These are phyloP conservation scores for Boletus subparvulus DNA, from an alignment of 768 basidiomycete genomes.

Conservation along the genomic window DNA sequence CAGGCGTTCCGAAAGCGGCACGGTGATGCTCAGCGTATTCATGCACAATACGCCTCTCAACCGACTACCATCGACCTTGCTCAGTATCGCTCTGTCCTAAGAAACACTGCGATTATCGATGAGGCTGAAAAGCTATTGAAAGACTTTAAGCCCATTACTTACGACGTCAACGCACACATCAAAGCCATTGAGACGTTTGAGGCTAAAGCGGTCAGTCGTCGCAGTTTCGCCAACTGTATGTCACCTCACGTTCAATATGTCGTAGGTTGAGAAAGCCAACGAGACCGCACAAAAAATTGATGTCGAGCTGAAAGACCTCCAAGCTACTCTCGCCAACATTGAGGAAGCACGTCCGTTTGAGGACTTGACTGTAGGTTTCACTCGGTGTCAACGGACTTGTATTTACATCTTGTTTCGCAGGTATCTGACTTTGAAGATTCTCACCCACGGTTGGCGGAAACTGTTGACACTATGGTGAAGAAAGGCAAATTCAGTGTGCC, in stretches of 20 bases:
- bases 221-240: background rate
- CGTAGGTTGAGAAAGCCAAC: slow-evolving; percentile 82
- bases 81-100: slow-evolving; percentile 87
- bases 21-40: slow-evolving; percentile 78
- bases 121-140: slow-evolving; percentile 88
- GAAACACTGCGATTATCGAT: slow-evolving; percentile 89
- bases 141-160: slow-evolving; percentile 91
- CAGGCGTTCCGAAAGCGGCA: slow-evolving; percentile 97
- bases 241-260: background rate
- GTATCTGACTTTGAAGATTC: slow-evolving; percentile 88
- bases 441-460: slow-evolving; percentile 87
- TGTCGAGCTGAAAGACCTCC: slow-evolving; percentile 85
- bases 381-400: background rate
- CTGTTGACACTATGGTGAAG: slow-evolving; percentile 92
- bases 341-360: slow-evolving; percentile 97
- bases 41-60: slow-evolving; percentile 60
- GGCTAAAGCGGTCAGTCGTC: slow-evolving; percentile 80
- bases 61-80: slow-evolving; percentile 86
- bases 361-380: slow-evolving; percentile 80
- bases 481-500: slow-evolving; percentile 99
- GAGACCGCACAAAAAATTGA: slow-evolving; percentile 90
- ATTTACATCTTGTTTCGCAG: slow-evolving; percentile 39
- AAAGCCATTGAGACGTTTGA: slow-evolving; percentile 98
- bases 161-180: slow-evolving; percentile 85
- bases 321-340: slow-evolving; percentile 93